Conservation (phyloP, 2,329 filamentous ascomycete species). For the Xylaria sp. region DNA sequence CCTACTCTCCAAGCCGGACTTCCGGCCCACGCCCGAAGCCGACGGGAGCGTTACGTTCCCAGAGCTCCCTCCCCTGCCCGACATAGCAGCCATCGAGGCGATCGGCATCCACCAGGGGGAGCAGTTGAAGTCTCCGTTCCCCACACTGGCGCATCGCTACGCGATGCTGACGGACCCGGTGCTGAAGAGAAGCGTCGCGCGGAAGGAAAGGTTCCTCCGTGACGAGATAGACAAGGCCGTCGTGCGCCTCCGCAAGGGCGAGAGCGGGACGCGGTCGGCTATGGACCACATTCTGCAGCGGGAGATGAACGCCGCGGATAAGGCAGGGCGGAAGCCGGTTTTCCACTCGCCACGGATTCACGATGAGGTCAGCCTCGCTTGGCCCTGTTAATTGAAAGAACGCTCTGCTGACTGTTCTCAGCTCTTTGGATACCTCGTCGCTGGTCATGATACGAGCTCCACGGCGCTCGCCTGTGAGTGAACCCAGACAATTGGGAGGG, state of each 20-base stretch:
- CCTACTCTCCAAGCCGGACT: conserved; percentile 13
- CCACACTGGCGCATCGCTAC: conserved; percentile 27
- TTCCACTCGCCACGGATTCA: conserved; percentile 49
- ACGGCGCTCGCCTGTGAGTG: conserved; percentile 35
- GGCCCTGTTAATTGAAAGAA: background rate
- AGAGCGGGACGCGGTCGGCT: conserved; percentile 38
- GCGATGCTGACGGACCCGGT: conserved; percentile 28
- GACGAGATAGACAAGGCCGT: conserved; percentile 42
- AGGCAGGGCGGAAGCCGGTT: conserved; percentile 46
- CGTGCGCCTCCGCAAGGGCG: conserved; percentile 36
- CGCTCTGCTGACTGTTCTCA: conserved; percentile 17
- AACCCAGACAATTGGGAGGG: background rate
- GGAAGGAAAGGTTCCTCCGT: conserved; percentile 40
- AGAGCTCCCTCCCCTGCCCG: conserved; percentile 27
- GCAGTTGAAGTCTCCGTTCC: conserved; percentile 35
- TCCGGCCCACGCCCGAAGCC: background rate
- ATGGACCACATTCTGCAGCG: conserved; percentile 52
- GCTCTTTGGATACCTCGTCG: conserved; percentile 43
- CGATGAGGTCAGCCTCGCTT: conserved; percentile 45
- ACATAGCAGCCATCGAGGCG: conserved; percentile 37
- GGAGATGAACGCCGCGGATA: conserved; percentile 49
- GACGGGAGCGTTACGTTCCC: conserved; percentile 38
- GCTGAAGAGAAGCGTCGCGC: conserved; percentile 28
- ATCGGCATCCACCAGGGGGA: conserved; percentile 36
- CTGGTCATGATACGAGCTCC: conserved; percentile 46